These are phyloP conservation scores for Pseudopyrenochaeta lycopersici DNA, from an alignment of 2,329 filamentous ascomycete species.

Conservation along the genomic window DNA sequence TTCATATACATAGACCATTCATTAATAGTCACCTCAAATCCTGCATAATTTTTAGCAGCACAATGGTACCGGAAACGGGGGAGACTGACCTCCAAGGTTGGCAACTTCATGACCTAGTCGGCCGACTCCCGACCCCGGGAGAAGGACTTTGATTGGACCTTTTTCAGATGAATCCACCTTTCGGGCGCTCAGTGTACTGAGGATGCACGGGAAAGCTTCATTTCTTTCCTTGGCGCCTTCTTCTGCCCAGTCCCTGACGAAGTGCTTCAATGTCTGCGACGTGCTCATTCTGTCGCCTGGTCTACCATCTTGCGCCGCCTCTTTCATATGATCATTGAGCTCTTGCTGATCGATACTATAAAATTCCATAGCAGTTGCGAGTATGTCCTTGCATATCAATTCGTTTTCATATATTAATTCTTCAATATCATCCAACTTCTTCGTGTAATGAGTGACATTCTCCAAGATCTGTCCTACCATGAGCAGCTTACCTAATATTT, in stretches of 20 bases:
- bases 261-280: slow-evolving; percentile 65
- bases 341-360: slow-evolving; percentile 58
- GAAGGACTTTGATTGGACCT: slow-evolving; percentile 51
- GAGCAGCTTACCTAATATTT: not conserved
- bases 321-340: slow-evolving; percentile 54
- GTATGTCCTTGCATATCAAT: slow-evolving; percentile 57
- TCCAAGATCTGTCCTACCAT: slow-evolving; percentile 22
- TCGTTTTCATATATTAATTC: slow-evolving; percentile 57
- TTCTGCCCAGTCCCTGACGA: slow-evolving; percentile 65
- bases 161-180: not conserved
- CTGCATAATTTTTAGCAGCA: slow-evolving; percentile 26
- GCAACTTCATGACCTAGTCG: slow-evolving; percentile 63
- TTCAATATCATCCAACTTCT: slow-evolving; percentile 58
- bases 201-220: slow-evolving; percentile 48
- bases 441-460: slow-evolving; percentile 23
- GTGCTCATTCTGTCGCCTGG: slow-evolving; percentile 59
- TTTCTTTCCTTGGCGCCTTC: slow-evolving; percentile 59
- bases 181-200: slow-evolving; percentile 30
- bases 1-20: slow-evolving; percentile 70
- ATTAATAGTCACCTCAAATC: slow-evolving; percentile 63
- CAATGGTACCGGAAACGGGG: too few species aligned
- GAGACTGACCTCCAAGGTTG: slow-evolving; percentile 48
- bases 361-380: slow-evolving; percentile 56
- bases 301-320: slow-evolving; percentile 45
- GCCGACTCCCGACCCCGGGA: slow-evolving; percentile 64